Evolutionary conservation across 805 yeast species (phyloP), one percentile per base, ranked within the genome.

Genomic region (Teunomyces aglyptinius): DNA sequence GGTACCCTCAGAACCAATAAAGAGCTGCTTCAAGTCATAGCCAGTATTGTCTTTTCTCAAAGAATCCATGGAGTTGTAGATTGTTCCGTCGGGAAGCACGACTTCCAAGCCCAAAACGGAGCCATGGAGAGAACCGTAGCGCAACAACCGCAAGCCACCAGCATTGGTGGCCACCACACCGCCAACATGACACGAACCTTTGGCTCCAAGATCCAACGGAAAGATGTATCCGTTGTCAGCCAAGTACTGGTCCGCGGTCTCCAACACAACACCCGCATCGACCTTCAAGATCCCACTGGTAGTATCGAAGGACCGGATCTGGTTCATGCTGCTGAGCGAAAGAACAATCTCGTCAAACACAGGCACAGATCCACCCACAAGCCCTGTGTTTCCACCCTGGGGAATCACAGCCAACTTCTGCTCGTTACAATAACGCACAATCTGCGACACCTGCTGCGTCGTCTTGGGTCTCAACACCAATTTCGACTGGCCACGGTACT

Each of bases 111-210:
- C 98, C 41, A 91, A 71, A 0, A 91, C 96, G 18, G 89, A 73
- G 3, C 98, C 98, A 61, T 92, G 98, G 53, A 91, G 77, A 5
- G 96, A 88, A 2, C 97, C 97, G 63, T 89, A 91, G 56, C 96
- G 78, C 50, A 91, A 69, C 43, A 91, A 73, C 60, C 98, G 75
- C 57, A 91, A 76, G 1, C 98, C 98, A 60, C 98, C 98, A 4
- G 98, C 98, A 63, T 92, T 92, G 15, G 97, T 89, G 15, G 97
- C 96, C 38, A 89, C 92, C 45, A 84, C 87, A 53, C 97, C 98
- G 55, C 97, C 97, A 51, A 92, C 84, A 56, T 89, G 96, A 63
- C 97, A 92, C 1, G 97, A 89, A 11, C 98, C 98, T 70, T 91
- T 91, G 32, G 98, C 97, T 48, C 98, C 98, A 50, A 91, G 71